A percentile compares a stretch with the other conserved stretches of the same genome.
Evolutionary conservation across 257 asterid species (phyloP).

Genomic region (Nicotiana paniculata): DNA sequence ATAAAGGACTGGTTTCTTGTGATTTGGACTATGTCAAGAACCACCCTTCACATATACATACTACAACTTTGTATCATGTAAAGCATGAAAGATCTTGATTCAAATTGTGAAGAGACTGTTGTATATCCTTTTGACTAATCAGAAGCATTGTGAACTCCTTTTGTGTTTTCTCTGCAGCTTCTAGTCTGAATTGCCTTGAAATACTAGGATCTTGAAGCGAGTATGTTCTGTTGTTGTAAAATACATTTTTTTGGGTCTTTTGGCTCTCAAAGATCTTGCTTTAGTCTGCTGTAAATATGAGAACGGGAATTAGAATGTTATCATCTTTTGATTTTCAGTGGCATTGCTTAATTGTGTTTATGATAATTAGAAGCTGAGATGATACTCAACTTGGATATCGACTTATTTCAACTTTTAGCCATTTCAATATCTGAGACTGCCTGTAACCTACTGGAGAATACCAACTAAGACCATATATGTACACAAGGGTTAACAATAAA

Average conservation of each 20-base stretch:
- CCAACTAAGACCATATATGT: neutral
- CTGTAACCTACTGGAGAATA: neutral
- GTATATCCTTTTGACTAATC: neutral
- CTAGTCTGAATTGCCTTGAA: neutral
- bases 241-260: neutral
- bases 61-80: neutral
- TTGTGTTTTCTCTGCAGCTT: neutral
- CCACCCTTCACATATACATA: conserved; percentile 21
- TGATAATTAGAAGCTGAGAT: neutral
- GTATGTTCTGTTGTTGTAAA: neutral
- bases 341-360: neutral
- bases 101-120: neutral
- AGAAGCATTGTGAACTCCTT: too few relatives aligned
- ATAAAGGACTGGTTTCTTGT: conserved; percentile 2
- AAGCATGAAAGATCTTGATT: neutral
- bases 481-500: neutral
- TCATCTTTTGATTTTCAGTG: neutral
- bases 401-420: neutral
- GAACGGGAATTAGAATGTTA: neutral
- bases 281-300: neutral
- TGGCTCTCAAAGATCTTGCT: neutral
- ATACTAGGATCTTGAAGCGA: neutral
- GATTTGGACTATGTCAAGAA: conserved; percentile 34
- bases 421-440: neutral
- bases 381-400: neutral